Evolutionary conservation across 176 grass and related monocot species (phyloP), one percentile per base, ranked within the genome.

Genomic region (Bromus sterilis): DNA sequence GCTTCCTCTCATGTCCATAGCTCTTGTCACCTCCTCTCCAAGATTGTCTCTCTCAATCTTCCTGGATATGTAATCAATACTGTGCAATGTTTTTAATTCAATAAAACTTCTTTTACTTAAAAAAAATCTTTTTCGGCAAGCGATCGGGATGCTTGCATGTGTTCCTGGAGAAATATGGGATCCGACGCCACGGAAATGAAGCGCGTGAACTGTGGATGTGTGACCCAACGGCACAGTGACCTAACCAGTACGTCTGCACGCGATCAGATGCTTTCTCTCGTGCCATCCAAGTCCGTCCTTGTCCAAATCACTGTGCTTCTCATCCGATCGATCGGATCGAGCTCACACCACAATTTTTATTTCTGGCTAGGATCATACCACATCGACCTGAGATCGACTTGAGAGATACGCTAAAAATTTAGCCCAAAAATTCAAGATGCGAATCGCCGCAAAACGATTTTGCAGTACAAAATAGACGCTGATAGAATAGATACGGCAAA

Each of bases 61-160:
- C n/a, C n/a, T n/a, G n/a, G n/a, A n/a, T n/a, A n/a, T n/a, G n/a
- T n/a, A n/a, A n/a, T n/a, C n/a, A n/a, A n/a, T n/a, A n/a, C n/a
- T n/a, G n/a, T n/a, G n/a, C n/a, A n/a, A n/a, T n/a, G n/a, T n/a
- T n/a, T n/a, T n/a, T n/a, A n/a, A n/a, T n/a, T n/a, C n/a, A n/a
- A n/a, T n/a, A n/a, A n/a, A n/a, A n/a, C n/a, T n/a, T n/a, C n/a
- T n/a, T n/a, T n/a, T n/a, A n/a, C n/a, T n/a, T n/a, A n/a, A n/a
- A n/a, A n/a, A n/a, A n/a, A n/a, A 74, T 34, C 41, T 11, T 53
- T 74, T 74, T 20, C 18, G 18, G 4, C 16, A 44, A 44, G 2
- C 20, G 71, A 80, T 80, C 43, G 37, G 41, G 56, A 72, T 25
- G 74, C n/a, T n/a, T n/a, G n/a, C n/a, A n/a, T n/a, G n/a, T n/a